Evolutionary conservation across 192 early-diverging fungal genomes (phyloP), one percentile per base, ranked within the genome.

Genomic region (Rhizoclosmatium globosum): DNA sequence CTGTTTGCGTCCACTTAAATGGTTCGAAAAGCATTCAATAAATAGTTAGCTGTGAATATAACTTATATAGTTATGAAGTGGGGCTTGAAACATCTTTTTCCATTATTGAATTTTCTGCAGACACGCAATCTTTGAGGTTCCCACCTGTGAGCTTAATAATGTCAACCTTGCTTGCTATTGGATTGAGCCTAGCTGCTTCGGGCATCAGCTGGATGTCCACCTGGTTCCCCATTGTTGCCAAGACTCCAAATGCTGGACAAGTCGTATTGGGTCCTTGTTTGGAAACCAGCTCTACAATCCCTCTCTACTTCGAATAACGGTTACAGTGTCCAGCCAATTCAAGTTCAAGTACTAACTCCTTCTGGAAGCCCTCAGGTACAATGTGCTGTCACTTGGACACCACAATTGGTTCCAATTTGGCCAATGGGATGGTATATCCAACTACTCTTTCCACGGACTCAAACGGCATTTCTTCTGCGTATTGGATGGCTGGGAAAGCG

Each of bases 271-370:
- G 7, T 68, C 67, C 15, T 17, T 68, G 7, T 46, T 31, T 46
- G 67, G 67, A 41, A 68, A 46, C 45, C 17, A 15, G 39, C 67
- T 68, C 17, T 68, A 68, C 45, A 45, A 68, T 68, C 67, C 67
- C 11, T 21, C 38, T 13, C 42, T 46, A 39, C 15, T 13, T 45
- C 38, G 11, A 68, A 42, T 17, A 68, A 68, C 67, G 11, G n/a
- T 31, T 68, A 68, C 46, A 13, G 9, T 17, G 43, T 45, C 17
- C 15, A n/a, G 6, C 50, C 50, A 31, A 71, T 71, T 41, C 46
- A 48, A 56, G 39, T 71, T 15, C 11, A 15, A 38, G 69, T 71
- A 7, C 19, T 31, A n/a, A 21, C n/a, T 7, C 7, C 47, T 19
- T n/a, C 21, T 19, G 69, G 69, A 41, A 71, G 7, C 13, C 19